Evolutionary conservation across 352 stramenopile species (phyloP).

Genomic region (Phytophthora multivora): DNA sequence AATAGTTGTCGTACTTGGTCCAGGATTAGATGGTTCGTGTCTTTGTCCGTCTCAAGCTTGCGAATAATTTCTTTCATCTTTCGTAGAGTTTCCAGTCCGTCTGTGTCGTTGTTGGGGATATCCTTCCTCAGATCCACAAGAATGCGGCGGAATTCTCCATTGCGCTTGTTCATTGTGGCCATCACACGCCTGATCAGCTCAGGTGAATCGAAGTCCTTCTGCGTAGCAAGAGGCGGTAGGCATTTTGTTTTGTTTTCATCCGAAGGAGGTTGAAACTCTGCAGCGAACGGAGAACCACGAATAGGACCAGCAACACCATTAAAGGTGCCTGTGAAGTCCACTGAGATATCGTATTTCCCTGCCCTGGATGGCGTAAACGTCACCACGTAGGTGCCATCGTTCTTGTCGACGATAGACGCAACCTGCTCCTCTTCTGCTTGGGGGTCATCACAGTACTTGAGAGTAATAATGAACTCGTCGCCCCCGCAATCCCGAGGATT

Average conservation of each 20-base stretch:
- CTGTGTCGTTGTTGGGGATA: slow-evolving; percentile 77
- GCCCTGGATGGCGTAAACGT: slow-evolving; percentile 82
- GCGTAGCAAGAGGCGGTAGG: slow-evolving; percentile 61
- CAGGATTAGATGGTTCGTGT: slow-evolving; percentile 69
- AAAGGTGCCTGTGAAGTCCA: slow-evolving; percentile 95
- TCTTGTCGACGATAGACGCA: slow-evolving; percentile 81
- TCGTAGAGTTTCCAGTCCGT: slow-evolving; percentile 78
- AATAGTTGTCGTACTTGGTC: slow-evolving; percentile 84
- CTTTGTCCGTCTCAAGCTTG: slow-evolving; percentile 76
- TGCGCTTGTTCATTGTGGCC: slow-evolving; percentile 85
- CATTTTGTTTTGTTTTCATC: slow-evolving; percentile 82
- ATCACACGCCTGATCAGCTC: slow-evolving; percentile 78
- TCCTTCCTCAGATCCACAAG: slow-evolving; percentile 84
- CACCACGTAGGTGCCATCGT: slow-evolving; percentile 95
- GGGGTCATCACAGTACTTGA: slow-evolving; percentile 54
- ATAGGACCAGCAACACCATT: slow-evolving; percentile 92
- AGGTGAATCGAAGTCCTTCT: slow-evolving; percentile 79
- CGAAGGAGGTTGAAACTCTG: slow-evolving; percentile 40
- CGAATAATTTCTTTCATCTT: slow-evolving; percentile 88
- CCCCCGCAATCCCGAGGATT: slow-evolving; percentile 92
- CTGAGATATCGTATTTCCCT: slow-evolving; percentile 87
- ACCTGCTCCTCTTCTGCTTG: slow-evolving; percentile 48
- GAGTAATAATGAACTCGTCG: slow-evolving; percentile 92
- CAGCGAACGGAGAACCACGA: slow-evolving; percentile 92
- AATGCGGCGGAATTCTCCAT: slow-evolving; percentile 80